These are phyloP conservation scores for Aspergillus homomorphus DNA, from an alignment of 495 filamentous ascomycete species.

Conservation along the genomic window DNA sequence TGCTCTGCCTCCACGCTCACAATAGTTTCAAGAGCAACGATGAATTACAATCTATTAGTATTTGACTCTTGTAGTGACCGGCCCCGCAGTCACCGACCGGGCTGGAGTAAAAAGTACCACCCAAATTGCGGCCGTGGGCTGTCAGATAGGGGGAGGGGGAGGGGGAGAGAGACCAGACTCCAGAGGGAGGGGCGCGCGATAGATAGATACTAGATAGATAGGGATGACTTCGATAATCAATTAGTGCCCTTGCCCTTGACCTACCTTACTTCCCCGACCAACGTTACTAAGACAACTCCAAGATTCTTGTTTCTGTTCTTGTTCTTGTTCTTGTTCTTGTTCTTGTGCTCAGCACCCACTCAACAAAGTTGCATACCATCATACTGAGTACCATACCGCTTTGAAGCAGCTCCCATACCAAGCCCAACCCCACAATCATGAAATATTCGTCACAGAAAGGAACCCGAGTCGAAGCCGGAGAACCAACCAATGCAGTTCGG, in stretches of 20 bases:
- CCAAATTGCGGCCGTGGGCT: slow-evolving; percentile 18
- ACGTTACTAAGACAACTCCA: slow-evolving; percentile 1
- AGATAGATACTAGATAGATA: slow-evolving; percentile 3
- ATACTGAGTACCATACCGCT: slow-evolving; percentile 13
- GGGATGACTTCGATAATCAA: neutral
- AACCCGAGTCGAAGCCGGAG: slow-evolving; percentile 6
- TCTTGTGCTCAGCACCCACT: slow-evolving; percentile 1
- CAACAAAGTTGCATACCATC: slow-evolving; percentile 23
- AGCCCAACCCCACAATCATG: slow-evolving; percentile 16
- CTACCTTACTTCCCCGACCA: no score
- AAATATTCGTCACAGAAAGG: slow-evolving; percentile 11
- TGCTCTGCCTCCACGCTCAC: neutral
- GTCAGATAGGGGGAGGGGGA: slow-evolving; percentile 16
- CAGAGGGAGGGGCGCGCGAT: neutral
- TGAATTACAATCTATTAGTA: neutral
- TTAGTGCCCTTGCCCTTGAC: no score
- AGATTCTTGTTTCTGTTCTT: neutral
- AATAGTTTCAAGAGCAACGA: no score
- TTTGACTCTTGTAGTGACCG: neutral
- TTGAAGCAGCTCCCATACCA: slow-evolving; percentile 19
- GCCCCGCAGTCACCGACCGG: slow-evolving; percentile 17
- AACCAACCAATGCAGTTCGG: slow-evolving; percentile 3
- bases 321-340: neutral
- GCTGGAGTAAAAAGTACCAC: slow-evolving; percentile 10
- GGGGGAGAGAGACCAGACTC: slow-evolving; percentile 6